Evolutionary conservation across 1,284 basidiomycete genomes (phyloP).

Genomic region (Takashimella koratensis): DNA sequence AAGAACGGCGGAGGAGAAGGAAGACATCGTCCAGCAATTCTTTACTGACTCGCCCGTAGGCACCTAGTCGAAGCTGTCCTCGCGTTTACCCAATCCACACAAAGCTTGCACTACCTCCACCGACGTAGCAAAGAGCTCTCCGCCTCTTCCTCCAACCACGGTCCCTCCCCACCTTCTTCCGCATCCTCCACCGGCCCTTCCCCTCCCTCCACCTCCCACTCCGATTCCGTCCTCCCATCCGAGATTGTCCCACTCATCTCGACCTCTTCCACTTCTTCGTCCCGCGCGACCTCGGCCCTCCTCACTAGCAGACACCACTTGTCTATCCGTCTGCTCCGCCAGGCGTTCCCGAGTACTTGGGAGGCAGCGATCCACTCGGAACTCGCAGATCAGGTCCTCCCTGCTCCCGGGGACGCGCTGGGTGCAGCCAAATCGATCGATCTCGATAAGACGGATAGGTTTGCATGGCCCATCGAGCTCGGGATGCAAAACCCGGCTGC

Average conservation of each 20-base stretch:
- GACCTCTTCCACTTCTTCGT: conserved; percentile 18
- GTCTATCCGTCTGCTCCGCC: conserved; percentile 24
- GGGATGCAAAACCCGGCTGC: conserved; percentile 42
- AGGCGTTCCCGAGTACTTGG: conserved; percentile 34
- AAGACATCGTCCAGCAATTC: background rate
- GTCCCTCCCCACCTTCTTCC: conserved; percentile 18
- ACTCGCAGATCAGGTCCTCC: conserved; percentile 32
- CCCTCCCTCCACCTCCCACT: conserved; percentile 17
- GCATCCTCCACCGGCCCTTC: conserved; percentile 11
- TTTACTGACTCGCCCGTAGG: conserved; percentile 15
- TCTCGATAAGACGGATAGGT: conserved; percentile 29
- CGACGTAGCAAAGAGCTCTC: conserved; percentile 24
- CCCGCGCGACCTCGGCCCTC: conserved; percentile 22
- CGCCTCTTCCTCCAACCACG: conserved; percentile 14
- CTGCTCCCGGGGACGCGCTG: conserved; percentile 33
- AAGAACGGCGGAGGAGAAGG: background rate
- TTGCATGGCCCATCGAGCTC: conserved; percentile 47
- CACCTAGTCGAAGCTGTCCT: conserved; percentile 45
- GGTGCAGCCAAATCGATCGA: conserved; percentile 35
- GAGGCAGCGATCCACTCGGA: conserved; percentile 34
- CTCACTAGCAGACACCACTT: conserved; percentile 36
- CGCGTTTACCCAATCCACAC: conserved; percentile 29
- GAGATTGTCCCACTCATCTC: conserved; percentile 37
- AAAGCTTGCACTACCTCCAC: conserved; percentile 29
- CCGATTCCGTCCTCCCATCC: conserved; percentile 16